These are phyloP conservation scores for Rhizomucor miehei DNA, from an alignment of 371 early-diverging fungal species.

Conservation along the genomic window DNA sequence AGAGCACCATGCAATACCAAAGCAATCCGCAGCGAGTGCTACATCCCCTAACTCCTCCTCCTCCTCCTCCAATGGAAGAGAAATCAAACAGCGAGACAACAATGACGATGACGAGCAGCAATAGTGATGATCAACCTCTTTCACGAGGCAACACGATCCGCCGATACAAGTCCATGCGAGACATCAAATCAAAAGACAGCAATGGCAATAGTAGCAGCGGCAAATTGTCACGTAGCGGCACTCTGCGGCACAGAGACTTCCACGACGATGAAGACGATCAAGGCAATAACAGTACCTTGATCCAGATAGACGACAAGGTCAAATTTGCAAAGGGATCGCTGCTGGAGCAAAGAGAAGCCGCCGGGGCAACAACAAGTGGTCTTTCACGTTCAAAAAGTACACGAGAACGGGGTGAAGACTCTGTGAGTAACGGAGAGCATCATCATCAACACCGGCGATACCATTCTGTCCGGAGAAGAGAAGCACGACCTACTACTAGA, in stretches of 20 bases:
- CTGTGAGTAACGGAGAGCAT: background rate
- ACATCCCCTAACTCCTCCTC: slow-evolving; percentile 30
- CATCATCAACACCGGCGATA: slow-evolving; percentile 5
- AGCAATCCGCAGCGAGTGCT: slow-evolving; percentile 30
- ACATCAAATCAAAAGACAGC: slow-evolving; percentile 11
- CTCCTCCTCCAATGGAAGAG: slow-evolving; percentile 4
- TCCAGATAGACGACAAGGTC: slow-evolving; percentile 39
- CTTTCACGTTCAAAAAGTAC: slow-evolving; percentile 37
- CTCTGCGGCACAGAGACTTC: slow-evolving; percentile 6
- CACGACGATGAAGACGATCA: slow-evolving; percentile 4
- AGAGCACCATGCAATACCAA: slow-evolving; percentile 39
- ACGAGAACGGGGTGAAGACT: slow-evolving; percentile 15
- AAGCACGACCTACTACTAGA: no score
- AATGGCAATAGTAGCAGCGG: slow-evolving; percentile 22
- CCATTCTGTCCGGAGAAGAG: background rate
- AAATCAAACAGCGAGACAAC: background rate
- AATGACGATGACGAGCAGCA: slow-evolving; percentile 1
- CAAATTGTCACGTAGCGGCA: slow-evolving; percentile 21
- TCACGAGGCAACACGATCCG: slow-evolving; percentile 15
- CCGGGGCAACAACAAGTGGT: background rate
- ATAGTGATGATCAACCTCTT: background rate
- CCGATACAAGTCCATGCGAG: slow-evolving; percentile 38
- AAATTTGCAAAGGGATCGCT: slow-evolving; percentile 44
- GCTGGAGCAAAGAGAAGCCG: slow-evolving; percentile 19
- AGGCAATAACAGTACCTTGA: slow-evolving; percentile 22